Evolutionary conservation across 2,329 filamentous ascomycete genomes (phyloP).

Genomic region (Paraphaeosphaeria sporulosa): DNA sequence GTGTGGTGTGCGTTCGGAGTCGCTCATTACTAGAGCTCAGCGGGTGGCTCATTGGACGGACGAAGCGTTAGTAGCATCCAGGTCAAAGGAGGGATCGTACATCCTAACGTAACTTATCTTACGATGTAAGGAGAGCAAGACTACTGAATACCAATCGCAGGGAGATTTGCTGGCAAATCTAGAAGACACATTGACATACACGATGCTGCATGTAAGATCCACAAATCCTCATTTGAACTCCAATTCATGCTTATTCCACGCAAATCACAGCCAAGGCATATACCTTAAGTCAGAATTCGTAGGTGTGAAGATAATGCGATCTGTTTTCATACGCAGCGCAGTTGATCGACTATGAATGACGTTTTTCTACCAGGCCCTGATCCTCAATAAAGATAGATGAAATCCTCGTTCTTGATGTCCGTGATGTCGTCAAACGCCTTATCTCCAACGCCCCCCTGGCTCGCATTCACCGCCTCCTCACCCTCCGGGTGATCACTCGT

Average conservation of each 20-base stretch:
- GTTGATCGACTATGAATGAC: background rate
- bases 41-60: too few species aligned
- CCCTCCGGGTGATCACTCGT: slow-evolving; percentile 54
- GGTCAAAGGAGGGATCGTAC: too few species aligned
- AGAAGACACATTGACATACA: too few species aligned
- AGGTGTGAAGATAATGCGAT: background rate
- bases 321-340: background rate
- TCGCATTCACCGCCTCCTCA: slow-evolving; percentile 33
- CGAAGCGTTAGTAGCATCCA: too few species aligned
- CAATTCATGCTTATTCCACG: background rate
- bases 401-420: slow-evolving; percentile 69
- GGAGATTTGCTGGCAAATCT: too few species aligned
- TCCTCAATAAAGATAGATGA: slow-evolving; percentile 63
- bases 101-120: too few species aligned
- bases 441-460: slow-evolving; percentile 48
- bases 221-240: too few species aligned
- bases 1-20: background rate
- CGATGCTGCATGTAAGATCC: too few species aligned
- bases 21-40: too few species aligned
- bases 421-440: slow-evolving; percentile 66
- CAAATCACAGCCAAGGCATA: background rate
- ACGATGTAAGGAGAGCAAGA: too few species aligned
- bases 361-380: too few species aligned
- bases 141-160: too few species aligned
- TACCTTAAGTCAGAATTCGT: background rate